Base-by-base conservation (phyloP, 768 basidiomycete genomes). In the Xanthoconium stramineum region DNA sequence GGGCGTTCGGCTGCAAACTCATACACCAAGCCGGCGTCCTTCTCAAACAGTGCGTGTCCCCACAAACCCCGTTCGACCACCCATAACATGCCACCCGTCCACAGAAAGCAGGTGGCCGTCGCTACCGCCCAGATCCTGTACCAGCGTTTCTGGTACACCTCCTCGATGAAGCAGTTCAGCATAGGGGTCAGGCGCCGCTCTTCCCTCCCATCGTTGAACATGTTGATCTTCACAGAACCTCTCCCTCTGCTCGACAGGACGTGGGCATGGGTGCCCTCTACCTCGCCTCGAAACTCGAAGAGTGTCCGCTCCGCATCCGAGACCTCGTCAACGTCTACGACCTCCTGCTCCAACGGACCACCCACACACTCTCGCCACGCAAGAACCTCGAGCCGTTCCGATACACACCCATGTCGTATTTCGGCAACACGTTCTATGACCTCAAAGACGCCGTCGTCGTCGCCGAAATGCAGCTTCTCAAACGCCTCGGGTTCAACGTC, bases 401-500 rank as follows among this genome's bases (percentile, higher is more conserved):
- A 64, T 93, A 94, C 72, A 73, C 79, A 3, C 88, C 92, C 13
- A 95, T 94, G 91, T 86, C 89, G 17, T 95, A 94, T 73, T 94
- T 91, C 69, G 85, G 90, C 14, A 81, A 80, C 64, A 86, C 85
- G 3, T 98, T 96, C 66, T 98, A 98, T 75, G 91, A 95, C 59
- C 79, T 93, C 71, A 98, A 96, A 68, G 97, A 99, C 67, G 87
- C 90, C 8, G 77, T 98, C 47, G 93, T 98, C 20, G 88, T 95
- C 14, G 86, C 89, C 2, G 97, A 99, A 73, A 98, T 98, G 93
- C 97, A 99, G 69, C 82, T 98, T 20, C 79, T 99, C 61, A 99
- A 99, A 72, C 82, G 96, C 24, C 80, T 99, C 12, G 96, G 92
- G 1, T 99, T 98, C 75, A 91, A 98, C 65, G 91, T 96, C 39